Base-by-base conservation (phyloP, 106 monocot species). In the Dendrobium huoshanense region DNA sequence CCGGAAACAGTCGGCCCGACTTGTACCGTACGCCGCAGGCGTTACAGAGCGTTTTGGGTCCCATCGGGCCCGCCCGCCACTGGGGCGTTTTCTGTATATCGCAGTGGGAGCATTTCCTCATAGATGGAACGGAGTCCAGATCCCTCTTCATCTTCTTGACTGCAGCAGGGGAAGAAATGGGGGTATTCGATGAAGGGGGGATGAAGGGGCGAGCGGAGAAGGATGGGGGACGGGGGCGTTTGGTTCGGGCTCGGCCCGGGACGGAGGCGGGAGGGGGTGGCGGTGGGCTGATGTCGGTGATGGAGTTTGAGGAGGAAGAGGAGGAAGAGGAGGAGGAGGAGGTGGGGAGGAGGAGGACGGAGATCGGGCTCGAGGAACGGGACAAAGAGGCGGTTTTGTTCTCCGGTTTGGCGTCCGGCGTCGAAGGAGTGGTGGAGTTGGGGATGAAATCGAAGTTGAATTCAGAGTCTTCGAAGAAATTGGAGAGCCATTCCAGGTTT, bases 401-500 rank as follows among this genome's bases (percentile, higher is more conserved):
- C 15, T 51, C 51, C 13, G 51, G 80, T 47, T 81, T 15, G 29
- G 58, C 68, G 40, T 13, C 72, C 56, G 77, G 51, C 15, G 51
- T 51, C 13, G 51, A 51, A 51, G 51, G 43, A 55, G 44, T 37
- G 70, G 44, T 37, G 70, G 42, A 20, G 54, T 27, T 41, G 4
- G 85, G 41, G 48, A 79, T 3, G 55, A 78, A 72, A 20, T 59
- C 67, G 68, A 82, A 56, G 80, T 85, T 87, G 67, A 87, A 81
- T 11, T 88, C 93, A 19, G 86, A 78, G 25, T 90, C 95, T 55
- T 95, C 90, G 41, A 90, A 83, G 83, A 95, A 92, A 56, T 84
- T 85, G 22, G 95, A 89, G 67, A 95, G 73, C 95, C 95, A 95
- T 79, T 94, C 94, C 79, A 94, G 82, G 45, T 90, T 81, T 7